phyloP scores from a whole-genome alignment of 768 basidiomycete genomes.

The Rhizopogon salebrosus region DNA sequence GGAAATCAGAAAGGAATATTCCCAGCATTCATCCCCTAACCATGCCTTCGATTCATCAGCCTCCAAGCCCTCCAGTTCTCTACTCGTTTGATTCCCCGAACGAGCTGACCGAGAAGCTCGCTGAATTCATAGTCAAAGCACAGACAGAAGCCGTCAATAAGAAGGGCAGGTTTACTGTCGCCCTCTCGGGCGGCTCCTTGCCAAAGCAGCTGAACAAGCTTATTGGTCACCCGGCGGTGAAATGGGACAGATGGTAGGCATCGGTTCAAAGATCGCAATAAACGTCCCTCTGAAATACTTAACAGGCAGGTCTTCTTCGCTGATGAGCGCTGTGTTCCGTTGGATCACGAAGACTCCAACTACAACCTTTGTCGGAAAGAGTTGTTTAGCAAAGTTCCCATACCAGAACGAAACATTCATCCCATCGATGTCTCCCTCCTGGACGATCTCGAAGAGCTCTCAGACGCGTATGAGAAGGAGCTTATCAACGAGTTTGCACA shows the following conservation, averaged over 20 bases:
- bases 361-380: constrained; percentile 67
- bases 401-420: constrained; percentile 76
- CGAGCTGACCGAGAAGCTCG: constrained; percentile 60
- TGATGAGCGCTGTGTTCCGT: constrained; percentile 92
- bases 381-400: constrained; percentile 80
- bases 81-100: constrained; percentile 58
- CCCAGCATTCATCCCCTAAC: constrained; percentile 12
- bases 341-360: constrained; percentile 92
- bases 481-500: constrained; percentile 90
- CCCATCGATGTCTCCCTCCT: constrained; percentile 66
- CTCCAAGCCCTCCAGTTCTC: constrained; percentile 66
- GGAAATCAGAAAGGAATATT: neutral
- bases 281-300: neutral
- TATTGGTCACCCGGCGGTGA: constrained; percentile 55
- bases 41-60: constrained; percentile 34
- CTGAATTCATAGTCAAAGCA: constrained; percentile 77
- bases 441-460: constrained; percentile 73
- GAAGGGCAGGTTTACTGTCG: constrained; percentile 87
- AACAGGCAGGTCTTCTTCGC: constrained; percentile 95
- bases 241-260: constrained; percentile 94
- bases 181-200: constrained; percentile 90
- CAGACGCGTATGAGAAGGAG: constrained; percentile 74
- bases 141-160: constrained; percentile 88
- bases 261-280: neutral
- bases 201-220: constrained; percentile 78